A percentile compares a stretch with the other conserved stretches of the same genome.
These are phyloP conservation scores for Rossbeevera mucosa DNA, from an alignment of 768 basidiomycete genomes.

Conservation along the genomic window DNA sequence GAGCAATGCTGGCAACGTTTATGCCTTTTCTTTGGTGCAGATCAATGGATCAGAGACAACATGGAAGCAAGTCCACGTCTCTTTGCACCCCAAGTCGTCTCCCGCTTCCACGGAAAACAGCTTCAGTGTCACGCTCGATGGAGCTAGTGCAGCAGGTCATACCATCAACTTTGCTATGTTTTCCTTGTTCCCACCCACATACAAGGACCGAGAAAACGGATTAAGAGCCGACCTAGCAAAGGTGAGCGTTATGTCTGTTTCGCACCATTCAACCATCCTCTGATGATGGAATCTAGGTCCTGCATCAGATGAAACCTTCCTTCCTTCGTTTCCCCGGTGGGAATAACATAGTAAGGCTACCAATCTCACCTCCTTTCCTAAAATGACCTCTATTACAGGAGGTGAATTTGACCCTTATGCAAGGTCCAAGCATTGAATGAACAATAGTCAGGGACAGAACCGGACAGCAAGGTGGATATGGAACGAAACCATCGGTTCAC, in stretches of 20 bases:
- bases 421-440: slow-evolving; percentile 4
- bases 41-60: slow-evolving; percentile 40
- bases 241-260: slow-evolving; percentile 25
- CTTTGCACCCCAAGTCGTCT: slow-evolving; percentile 39
- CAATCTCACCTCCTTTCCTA: slow-evolving; percentile 12
- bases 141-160: slow-evolving; percentile 35
- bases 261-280: background rate
- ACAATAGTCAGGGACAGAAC: slow-evolving; percentile 44
- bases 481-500: slow-evolving; percentile 56
- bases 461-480: slow-evolving; percentile 56
- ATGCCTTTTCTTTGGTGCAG: slow-evolving; percentile 38
- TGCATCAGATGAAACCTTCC: slow-evolving; percentile 51
- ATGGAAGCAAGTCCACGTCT: slow-evolving; percentile 47
- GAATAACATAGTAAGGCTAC: slow-evolving; percentile 50
- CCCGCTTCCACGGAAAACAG: slow-evolving; percentile 42
- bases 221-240: slow-evolving; percentile 58
- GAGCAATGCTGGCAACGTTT: slow-evolving; percentile 38
- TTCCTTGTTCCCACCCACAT: slow-evolving; percentile 66
- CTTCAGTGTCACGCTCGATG: slow-evolving; percentile 52
- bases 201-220: slow-evolving; percentile 55
- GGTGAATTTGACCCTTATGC: slow-evolving; percentile 22
- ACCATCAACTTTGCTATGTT: slow-evolving; percentile 57
- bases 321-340: slow-evolving; percentile 70
- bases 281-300: slow-evolving; percentile 33
- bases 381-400: slow-evolving; percentile 32